phyloP scores from a whole-genome alignment of 805 yeast species.

The Saccharomycopsis fermentans region DNA sequence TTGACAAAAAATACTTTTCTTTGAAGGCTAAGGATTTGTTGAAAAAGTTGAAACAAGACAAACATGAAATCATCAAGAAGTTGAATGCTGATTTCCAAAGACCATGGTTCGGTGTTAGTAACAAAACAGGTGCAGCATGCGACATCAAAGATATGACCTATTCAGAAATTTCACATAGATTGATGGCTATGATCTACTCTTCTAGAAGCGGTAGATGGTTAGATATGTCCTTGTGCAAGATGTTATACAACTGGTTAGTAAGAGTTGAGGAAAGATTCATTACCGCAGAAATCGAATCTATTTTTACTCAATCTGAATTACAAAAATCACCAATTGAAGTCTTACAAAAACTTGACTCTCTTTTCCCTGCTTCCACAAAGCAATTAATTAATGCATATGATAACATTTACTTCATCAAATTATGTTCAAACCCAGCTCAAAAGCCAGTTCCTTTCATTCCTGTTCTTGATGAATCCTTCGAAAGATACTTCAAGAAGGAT shows the following conservation, averaged over 20 bases:
- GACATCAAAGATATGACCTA: conserved; percentile 95
- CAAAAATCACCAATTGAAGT: conserved; percentile 58
- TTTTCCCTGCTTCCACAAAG: conserved; percentile 63
- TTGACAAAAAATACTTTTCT: conserved; percentile 87
- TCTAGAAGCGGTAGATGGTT: conserved; percentile 66
- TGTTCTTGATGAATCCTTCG: conserved; percentile 85
- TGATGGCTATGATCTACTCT: conserved; percentile 80
- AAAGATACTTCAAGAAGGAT: conserved; percentile 95
- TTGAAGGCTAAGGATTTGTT: conserved; percentile 83
- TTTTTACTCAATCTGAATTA: conserved; percentile 63
- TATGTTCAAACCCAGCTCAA: conserved; percentile 75
- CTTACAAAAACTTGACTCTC: conserved; percentile 47
- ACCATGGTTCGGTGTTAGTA: conserved; percentile 89
- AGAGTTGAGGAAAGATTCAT: conserved; percentile 97
- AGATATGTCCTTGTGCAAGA: conserved; percentile 74
- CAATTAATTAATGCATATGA: conserved; percentile 94
- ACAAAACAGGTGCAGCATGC: conserved; percentile 59
- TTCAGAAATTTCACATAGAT: conserved; percentile 77
- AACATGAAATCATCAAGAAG: conserved; percentile 71
- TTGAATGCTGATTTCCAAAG: conserved; percentile 94
- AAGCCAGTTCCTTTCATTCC: conserved; percentile 99
- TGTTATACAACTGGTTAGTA: conserved; percentile 77
- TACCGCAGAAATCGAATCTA: conserved; percentile 43
- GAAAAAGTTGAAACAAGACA: conserved; percentile 73
- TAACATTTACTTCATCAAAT: conserved; percentile 79